Conservation (phyloP, 176 grass and related monocot species). For the Bromus sterilis region DNA sequence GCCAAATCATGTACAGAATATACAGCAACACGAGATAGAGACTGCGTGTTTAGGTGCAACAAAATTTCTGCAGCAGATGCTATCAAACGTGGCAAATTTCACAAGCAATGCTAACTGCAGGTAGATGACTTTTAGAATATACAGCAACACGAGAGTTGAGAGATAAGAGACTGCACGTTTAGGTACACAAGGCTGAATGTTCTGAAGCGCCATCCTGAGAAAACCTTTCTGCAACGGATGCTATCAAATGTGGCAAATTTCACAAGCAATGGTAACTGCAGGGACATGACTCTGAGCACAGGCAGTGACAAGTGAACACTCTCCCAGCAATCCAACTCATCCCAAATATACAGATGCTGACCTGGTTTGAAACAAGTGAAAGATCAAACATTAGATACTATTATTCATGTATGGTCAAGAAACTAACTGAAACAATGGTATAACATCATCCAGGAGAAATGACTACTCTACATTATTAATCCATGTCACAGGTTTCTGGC, state of each 20-base stretch:
- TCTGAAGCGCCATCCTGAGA: slow-evolving; percentile 64
- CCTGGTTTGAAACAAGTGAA: slow-evolving; percentile 8
- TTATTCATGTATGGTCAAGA: neutral
- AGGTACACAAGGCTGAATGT: too few species aligned
- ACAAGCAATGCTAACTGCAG: neutral
- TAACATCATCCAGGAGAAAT: neutral
- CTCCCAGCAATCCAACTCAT: slow-evolving; percentile 60
- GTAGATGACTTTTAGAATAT: neutral
- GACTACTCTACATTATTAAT: neutral
- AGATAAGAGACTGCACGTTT: too few species aligned
- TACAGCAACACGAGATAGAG: too few species aligned
- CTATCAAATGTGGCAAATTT: slow-evolving; percentile 19
- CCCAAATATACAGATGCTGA: slow-evolving; percentile 45
- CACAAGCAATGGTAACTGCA: neutral
- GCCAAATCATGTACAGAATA: too few species aligned
- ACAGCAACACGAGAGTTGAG: too few species aligned
- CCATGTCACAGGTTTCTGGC: neutral
- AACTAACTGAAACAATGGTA: neutral
- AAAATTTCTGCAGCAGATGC: slow-evolving; percentile 2
- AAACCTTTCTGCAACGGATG: neutral
- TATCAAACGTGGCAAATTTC: slow-evolving; percentile 19
- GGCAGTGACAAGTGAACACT: slow-evolving; percentile 6
- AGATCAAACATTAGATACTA: neutral
- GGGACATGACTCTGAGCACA: neutral
- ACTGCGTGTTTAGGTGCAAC: too few species aligned